Conservation (phyloP, 2,329 filamentous ascomycete genomes). For the Alternaria viburni region DNA sequence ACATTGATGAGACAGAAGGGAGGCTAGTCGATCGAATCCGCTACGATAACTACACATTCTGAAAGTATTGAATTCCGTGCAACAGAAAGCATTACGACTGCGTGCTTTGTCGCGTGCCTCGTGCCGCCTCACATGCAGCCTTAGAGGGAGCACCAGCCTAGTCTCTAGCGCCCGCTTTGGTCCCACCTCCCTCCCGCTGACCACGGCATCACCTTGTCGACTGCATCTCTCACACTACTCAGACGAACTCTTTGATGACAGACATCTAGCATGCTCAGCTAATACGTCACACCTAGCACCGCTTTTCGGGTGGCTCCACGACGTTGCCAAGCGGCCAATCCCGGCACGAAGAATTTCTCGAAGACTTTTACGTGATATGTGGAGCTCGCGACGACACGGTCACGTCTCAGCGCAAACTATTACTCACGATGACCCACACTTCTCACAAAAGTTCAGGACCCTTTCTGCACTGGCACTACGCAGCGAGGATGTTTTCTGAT, state of each 20-base stretch:
- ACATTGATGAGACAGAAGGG: neutral
- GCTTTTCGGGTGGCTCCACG: slow-evolving; percentile 16
- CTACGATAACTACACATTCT: neutral
- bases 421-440: slow-evolving; percentile 37
- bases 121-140: neutral
- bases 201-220: slow-evolving; percentile 2
- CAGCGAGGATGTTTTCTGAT: slow-evolving; percentile 7
- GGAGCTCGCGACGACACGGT: slow-evolving; percentile 28
- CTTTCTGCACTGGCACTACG: slow-evolving; percentile 11
- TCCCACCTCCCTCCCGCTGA: slow-evolving; percentile 6
- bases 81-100: neutral
- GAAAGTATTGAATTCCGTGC: neutral
- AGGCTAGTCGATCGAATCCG: neutral
- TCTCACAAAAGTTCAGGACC: slow-evolving; percentile 24
- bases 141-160: neutral
- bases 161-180: slow-evolving; percentile 7
- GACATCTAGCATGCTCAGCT: neutral
- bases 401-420: slow-evolving; percentile 31
- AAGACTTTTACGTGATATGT: slow-evolving; percentile 43
- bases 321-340: slow-evolving; percentile 26
- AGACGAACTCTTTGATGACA: neutral
- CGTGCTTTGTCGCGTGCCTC: neutral
- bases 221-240: slow-evolving; percentile 1
- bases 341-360: slow-evolving; percentile 31
- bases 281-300: neutral